A percentile compares a stretch with the other conserved stretches of the same genome.
phyloP scores from a whole-genome alignment of 139 green algal species.

The Asterochloris erici region DNA sequence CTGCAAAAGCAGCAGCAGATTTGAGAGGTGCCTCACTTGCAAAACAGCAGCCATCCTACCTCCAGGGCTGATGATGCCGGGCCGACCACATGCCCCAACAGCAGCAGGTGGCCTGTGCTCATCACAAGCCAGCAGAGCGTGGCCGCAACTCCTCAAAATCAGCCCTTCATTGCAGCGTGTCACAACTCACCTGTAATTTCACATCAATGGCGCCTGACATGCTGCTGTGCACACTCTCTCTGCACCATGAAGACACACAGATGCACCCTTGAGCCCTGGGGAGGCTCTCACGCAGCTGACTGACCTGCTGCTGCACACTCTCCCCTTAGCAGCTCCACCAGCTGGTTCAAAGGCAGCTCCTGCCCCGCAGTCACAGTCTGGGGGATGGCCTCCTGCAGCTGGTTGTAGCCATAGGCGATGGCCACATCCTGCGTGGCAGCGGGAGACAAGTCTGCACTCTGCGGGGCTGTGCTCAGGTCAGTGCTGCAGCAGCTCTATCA shows the following conservation, averaged over 20 bases:
- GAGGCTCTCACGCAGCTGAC: conserved; percentile 51
- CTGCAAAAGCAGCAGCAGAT: conserved; percentile 23
- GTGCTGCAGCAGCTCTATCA: too few species aligned
- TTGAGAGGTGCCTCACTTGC: not conserved
- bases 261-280: not conserved
- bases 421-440: conserved; percentile 76
- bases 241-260: not conserved
- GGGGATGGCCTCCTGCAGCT: conserved; percentile 71
- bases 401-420: conserved; percentile 98
- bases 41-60: not conserved
- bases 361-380: conserved; percentile 63
- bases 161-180: not conserved
- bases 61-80: too few species aligned
- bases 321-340: conserved; percentile 82
- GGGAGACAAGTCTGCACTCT: too few species aligned
- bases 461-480: too few species aligned
- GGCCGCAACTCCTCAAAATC: not conserved
- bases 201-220: too few species aligned
- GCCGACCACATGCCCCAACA: too few species aligned
- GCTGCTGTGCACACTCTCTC: too few species aligned
- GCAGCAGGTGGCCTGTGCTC: too few species aligned
- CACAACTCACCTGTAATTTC: not conserved
- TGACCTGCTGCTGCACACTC: conserved; percentile 70
- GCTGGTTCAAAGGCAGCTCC: conserved; percentile 90
- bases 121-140: not conserved